These are phyloP conservation scores for Diaporthe vexans DNA, from an alignment of 2,329 filamentous ascomycete genomes.

Conservation along the genomic window DNA sequence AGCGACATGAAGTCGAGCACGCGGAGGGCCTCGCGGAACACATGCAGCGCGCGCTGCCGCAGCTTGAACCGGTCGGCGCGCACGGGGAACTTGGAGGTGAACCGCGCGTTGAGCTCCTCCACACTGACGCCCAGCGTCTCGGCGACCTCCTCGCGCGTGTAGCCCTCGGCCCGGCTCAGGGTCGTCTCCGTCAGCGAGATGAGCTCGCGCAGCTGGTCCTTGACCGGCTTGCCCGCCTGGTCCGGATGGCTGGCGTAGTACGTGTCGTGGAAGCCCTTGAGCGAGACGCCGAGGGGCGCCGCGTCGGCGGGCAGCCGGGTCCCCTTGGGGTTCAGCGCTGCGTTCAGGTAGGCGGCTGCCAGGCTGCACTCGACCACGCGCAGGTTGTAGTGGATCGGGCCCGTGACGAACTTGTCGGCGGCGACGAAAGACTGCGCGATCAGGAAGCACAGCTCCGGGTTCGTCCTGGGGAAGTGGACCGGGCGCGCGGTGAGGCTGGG, in stretches of 20 bases:
- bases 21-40: constrained; percentile 89
- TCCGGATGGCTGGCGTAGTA: constrained; percentile 74
- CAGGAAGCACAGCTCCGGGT: constrained; percentile 89
- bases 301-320: constrained; percentile 80
- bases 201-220: constrained; percentile 80
- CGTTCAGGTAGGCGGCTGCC: constrained; percentile 79
- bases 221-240: constrained; percentile 53
- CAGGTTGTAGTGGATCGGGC: constrained; percentile 94
- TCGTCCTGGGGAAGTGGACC: constrained; percentile 84
- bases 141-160: constrained; percentile 89
- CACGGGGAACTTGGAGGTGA: constrained; percentile 90
- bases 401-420: constrained; percentile 95
- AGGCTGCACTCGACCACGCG: constrained; percentile 96
- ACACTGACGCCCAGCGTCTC: constrained; percentile 77
- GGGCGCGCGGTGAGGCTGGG: constrained; percentile 82
- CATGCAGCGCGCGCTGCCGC: constrained; percentile 88
- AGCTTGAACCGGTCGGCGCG: constrained; percentile 90
- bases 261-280: constrained; percentile 88
- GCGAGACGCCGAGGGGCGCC: constrained; percentile 84
- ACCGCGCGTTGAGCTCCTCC: constrained; percentile 79
- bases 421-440: constrained; percentile 95
- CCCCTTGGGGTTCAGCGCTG: constrained; percentile 67
- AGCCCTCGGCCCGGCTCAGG: constrained; percentile 85
- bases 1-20: constrained; percentile 87
- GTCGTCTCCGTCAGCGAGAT: constrained; percentile 77